Conservation (phyloP, 2,329 filamentous ascomycete species). For the Colletotrichum spinosum region DNA sequence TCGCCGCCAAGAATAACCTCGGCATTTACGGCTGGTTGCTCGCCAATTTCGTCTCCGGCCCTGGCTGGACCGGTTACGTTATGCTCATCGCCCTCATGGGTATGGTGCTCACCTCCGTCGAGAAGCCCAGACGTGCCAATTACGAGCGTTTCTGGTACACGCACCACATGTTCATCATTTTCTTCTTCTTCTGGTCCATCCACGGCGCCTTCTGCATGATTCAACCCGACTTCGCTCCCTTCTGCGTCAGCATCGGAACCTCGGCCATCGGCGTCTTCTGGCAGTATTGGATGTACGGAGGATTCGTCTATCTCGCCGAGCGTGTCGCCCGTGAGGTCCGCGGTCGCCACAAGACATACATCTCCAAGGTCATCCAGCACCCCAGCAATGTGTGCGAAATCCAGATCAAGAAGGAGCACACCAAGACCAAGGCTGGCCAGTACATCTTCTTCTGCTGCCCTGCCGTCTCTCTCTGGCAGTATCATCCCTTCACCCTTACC, state of each 20-base stretch:
- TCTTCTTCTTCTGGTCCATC: slow-evolving; percentile 92
- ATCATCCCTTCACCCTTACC: slow-evolving; percentile 88
- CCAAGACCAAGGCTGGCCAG: slow-evolving; percentile 83
- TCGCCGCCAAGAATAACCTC: slow-evolving; percentile 79
- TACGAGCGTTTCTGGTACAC: slow-evolving; percentile 94
- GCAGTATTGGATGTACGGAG: slow-evolving; percentile 91
- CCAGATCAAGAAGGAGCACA: slow-evolving; percentile 91
- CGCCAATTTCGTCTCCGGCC: slow-evolving; percentile 82
- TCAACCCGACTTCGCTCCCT: slow-evolving; percentile 83
- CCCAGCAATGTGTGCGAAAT: slow-evolving; percentile 91
- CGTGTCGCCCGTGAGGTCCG: slow-evolving; percentile 82
- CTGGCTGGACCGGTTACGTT: slow-evolving; percentile 87
- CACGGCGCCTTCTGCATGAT: slow-evolving; percentile 94
- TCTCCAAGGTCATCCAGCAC: slow-evolving; percentile 91
- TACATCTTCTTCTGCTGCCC: slow-evolving; percentile 93
- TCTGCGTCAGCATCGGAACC: slow-evolving; percentile 76
- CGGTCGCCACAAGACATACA: slow-evolving; percentile 84
- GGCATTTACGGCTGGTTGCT: slow-evolving; percentile 83
- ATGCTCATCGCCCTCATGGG: slow-evolving; percentile 84
- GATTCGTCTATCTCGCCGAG: slow-evolving; percentile 84
- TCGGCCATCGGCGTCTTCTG: slow-evolving; percentile 82
- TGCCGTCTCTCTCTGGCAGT: slow-evolving; percentile 88
- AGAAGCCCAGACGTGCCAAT: slow-evolving; percentile 82
- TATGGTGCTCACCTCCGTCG: slow-evolving; percentile 81
- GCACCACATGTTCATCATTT: slow-evolving; percentile 87